Evolutionary conservation across 768 basidiomycete genomes (phyloP), one percentile per base, ranked within the genome.

Genomic region (Tulasnella sp.): DNA sequence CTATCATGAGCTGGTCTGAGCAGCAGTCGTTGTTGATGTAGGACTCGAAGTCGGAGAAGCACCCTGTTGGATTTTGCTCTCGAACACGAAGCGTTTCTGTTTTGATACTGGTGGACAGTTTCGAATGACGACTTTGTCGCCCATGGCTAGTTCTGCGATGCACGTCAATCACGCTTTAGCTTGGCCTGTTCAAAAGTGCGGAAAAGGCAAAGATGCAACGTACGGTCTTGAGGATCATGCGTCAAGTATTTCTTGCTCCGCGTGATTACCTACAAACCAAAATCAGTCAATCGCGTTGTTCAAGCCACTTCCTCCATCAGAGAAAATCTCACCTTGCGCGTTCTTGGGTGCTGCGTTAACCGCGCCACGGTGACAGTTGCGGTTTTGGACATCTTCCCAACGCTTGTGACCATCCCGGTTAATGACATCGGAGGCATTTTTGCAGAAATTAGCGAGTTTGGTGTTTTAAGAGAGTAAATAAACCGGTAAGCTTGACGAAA

Each of bases 101-200:
- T 91, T 91, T 38, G 93, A 94, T 80, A 92, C 84, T 31, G 92
- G 92, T 54, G 90, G 90, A 82, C 92, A 94, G 80, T 94, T 92
- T 77, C 90, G 91, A 82, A 94, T 94, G 77, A 88, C 82, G 42
- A 94, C 92, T 49, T 87, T 82, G 82, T 94, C 93, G 42, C 91
- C 87, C 80, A 87, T 83, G 31, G 88, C 90, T 69, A 93, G 85
- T 79, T 80, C 93, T 93, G 79, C 69, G n/a, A 67, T 36, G 12
- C 22, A 34, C n/a, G n/a, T n/a, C n/a, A n/a, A n/a, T n/a, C n/a
- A n/a, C n/a, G n/a, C n/a, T n/a, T n/a, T n/a, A n/a, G n/a, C n/a
- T n/a, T n/a, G n/a, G n/a, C n/a, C n/a, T n/a, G n/a, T 49, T 49
- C 22, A 22, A 49, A 49, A 22, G 3, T 1, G 49, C 49, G 49